Conservation (phyloP, 2,329 filamentous ascomycete genomes). For the Chaetoscypha palmicola region DNA sequence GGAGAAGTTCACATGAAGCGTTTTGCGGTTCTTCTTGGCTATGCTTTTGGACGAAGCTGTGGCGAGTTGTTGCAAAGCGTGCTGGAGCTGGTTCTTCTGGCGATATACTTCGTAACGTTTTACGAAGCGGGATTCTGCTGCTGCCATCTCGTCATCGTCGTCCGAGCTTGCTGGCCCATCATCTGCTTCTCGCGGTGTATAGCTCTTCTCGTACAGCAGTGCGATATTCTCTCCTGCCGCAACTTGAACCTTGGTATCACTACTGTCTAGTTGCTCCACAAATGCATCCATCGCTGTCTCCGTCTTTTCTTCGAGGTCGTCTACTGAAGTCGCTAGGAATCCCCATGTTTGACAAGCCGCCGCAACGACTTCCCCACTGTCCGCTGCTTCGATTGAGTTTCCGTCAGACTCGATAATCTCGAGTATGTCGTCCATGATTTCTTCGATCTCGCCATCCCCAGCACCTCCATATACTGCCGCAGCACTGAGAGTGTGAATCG, state of each 20-base stretch:
- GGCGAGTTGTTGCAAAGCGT: slow-evolving; percentile 52
- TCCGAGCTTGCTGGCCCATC: slow-evolving; percentile 37
- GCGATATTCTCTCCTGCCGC: slow-evolving; percentile 68
- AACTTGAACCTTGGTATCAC: slow-evolving; percentile 55
- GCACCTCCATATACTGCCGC: slow-evolving; percentile 60
- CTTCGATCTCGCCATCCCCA: slow-evolving; percentile 51
- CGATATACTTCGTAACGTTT: slow-evolving; percentile 64
- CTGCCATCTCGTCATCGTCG: slow-evolving; percentile 31
- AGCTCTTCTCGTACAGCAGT: slow-evolving; percentile 60
- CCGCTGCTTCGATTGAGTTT: slow-evolving; percentile 52
- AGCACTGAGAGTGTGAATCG: slow-evolving; percentile 57
- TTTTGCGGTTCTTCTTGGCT: slow-evolving; percentile 59
- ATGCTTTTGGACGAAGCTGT: slow-evolving; percentile 54
- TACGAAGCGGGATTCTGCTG: slow-evolving; percentile 38
- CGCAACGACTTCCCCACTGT: slow-evolving; percentile 53
- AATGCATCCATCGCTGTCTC: slow-evolving; percentile 61
- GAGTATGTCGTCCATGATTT: slow-evolving; percentile 59
- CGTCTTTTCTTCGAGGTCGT: slow-evolving; percentile 57
- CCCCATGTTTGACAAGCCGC: slow-evolving; percentile 65
- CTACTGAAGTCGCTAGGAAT: slow-evolving; percentile 57
- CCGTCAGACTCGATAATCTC: slow-evolving; percentile 65
- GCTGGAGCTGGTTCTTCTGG: slow-evolving; percentile 52
- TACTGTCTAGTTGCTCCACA: slow-evolving; percentile 61
- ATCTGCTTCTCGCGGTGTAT: slow-evolving; percentile 38
- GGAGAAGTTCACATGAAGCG: slow-evolving; percentile 57